These are phyloP conservation scores for Oryza brachyantha DNA, from an alignment of 176 grass and related monocot species.

Conservation along the genomic window DNA sequence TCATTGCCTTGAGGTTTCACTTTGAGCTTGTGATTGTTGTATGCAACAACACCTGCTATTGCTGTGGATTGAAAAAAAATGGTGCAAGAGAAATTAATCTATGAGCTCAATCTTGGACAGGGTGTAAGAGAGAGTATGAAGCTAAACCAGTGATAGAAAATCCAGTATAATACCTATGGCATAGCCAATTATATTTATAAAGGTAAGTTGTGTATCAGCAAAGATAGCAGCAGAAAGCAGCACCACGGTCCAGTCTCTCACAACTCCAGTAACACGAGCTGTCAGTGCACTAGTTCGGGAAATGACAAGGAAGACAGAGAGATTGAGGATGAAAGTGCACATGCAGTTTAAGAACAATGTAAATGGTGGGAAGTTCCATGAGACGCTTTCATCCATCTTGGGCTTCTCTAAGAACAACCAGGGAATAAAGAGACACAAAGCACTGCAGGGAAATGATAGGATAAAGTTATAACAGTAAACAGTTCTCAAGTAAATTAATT, in stretches of 20 bases:
- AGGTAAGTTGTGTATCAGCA: conserved; percentile 86
- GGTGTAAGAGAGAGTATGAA: not conserved
- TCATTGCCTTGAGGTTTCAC: conserved; percentile 47
- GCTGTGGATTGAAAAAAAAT: conserved; percentile 53
- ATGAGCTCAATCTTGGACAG: too few relatives aligned
- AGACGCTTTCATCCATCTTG: conserved; percentile 86
- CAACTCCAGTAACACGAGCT: conserved; percentile 91
- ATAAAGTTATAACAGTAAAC: conserved; percentile 8
- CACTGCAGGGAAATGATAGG: conserved; percentile 51
- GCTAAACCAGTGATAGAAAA: conserved; percentile 12
- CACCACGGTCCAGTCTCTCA: conserved; percentile 94
- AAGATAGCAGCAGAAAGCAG: conserved; percentile 90
- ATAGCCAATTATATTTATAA: conserved; percentile 95
- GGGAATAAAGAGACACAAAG: conserved; percentile 90
- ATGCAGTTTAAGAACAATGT: conserved; percentile 89
- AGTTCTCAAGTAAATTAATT: conserved; percentile 12
- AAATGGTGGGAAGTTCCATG: conserved; percentile 87
- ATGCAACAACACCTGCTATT: conserved; percentile 89
- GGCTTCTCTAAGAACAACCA: conserved; percentile 99
- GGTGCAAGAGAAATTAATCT: too few relatives aligned
- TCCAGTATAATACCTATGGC: conserved; percentile 75
- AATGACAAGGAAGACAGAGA: conserved; percentile 98
- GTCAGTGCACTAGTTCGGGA: conserved; percentile 94
- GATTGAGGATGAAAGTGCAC: conserved; percentile 90
- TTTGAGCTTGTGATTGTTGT: conserved; percentile 91